Base-by-base conservation (phyloP, 768 basidiomycete genomes). In the Boletus reticulatus region DNA sequence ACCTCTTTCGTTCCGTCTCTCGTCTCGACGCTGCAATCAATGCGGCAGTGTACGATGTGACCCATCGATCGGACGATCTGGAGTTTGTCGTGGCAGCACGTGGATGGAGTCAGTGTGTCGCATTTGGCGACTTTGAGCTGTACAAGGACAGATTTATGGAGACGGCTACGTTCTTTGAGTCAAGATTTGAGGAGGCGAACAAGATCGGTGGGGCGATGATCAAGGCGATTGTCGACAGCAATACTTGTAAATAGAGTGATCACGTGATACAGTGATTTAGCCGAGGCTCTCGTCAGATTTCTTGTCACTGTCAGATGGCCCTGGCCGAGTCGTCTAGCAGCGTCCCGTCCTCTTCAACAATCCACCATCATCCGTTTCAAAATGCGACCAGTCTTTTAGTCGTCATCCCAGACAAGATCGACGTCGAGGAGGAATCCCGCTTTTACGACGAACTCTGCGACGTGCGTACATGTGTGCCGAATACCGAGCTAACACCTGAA, bases 51-150 rank as follows among this genome's bases (percentile, higher is more conserved):
- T 72, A 83, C 55, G 90, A 96, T 62, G 82, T 82, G 4, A 83
- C 88, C 66, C 89, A 95, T 66, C 78, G 95, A 9, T 80, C 85
- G 1, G 91, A 99, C 61, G 96, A 99, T 70, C 77, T 94, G 19
- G 96, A 98, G 72, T 99, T 98, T 65, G 88, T 94, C 20, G 76
- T 98, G 22, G 95, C 94, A 0, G 93, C 94, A 0, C 77, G 94
- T 31, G 94, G 94, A 4, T 99, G 96, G 96, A 94, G 91, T 63
- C 92, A 98, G 73, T 94, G 92, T 68, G 91, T 98, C 42, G 85
- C 83, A 38, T 96, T 96, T 73, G 93, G 93, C 13, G 87, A 80
- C 72, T 97, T 98, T 71, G 92, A 96, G 59, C 74, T 93, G 51
- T 99, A 98, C 76, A 76, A 80, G 64, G 72, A 79, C 64, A 73